A percentile compares a stretch with the other conserved stretches of the same genome.
phyloP scores from a whole-genome alignment of 345 rosid genomes.

The Punica granatum region DNA sequence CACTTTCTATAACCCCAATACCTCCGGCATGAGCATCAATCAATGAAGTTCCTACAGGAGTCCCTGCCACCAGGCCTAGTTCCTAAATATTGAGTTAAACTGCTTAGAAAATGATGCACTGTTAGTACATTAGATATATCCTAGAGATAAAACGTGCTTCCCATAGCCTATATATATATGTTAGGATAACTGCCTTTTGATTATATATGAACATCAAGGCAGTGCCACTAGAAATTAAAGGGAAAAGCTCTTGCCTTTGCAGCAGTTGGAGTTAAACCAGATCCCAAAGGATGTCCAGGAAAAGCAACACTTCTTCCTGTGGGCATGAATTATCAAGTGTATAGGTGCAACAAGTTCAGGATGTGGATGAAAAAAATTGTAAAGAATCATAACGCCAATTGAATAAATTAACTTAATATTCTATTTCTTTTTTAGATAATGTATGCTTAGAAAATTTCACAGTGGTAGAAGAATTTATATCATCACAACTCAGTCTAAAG shows the following conservation, averaged over 20 bases:
- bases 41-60: slow-evolving; percentile 82
- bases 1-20: slow-evolving; percentile 89
- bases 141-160: neutral
- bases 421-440: neutral
- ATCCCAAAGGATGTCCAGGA: slow-evolving; percentile 93
- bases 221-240: slow-evolving; percentile 32
- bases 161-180: neutral
- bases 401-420: neutral
- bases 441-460: neutral
- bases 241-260: slow-evolving; percentile 74
- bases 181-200: neutral
- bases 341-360: neutral
- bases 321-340: slow-evolving; percentile 3
- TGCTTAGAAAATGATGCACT: slow-evolving; percentile 3
- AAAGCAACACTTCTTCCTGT: slow-evolving; percentile 97
- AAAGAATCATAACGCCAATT: neutral
- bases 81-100: slow-evolving; percentile 40
- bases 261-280: slow-evolving; percentile 82
- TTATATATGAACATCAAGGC: slow-evolving; percentile 27
- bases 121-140: neutral
- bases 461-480: neutral
- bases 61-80: slow-evolving; percentile 69
- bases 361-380: neutral
- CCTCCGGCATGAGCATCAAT: slow-evolving; percentile 99
- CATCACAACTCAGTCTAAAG: neutral